Evolutionary conservation across 1,139 yeast genomes (phyloP).

Genomic region (Yamadazyma trypodendri): DNA sequence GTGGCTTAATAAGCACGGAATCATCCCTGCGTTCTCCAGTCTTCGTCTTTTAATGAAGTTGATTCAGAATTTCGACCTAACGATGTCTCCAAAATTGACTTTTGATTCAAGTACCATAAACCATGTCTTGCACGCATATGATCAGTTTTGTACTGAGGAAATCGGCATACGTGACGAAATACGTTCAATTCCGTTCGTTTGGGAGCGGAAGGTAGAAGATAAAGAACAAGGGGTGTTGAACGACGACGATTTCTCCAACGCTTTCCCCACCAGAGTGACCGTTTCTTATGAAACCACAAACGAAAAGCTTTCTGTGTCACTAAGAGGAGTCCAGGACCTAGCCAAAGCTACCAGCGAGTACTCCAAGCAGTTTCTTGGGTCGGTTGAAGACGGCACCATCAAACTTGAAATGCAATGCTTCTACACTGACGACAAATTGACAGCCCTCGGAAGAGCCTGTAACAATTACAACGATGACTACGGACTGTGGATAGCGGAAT

Average conservation of each 20-base stretch:
- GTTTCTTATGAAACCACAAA: slow-evolving; percentile 28
- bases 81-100: background rate
- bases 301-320: slow-evolving; percentile 40
- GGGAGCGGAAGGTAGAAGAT: slow-evolving; percentile 24
- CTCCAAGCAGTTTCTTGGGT: slow-evolving; percentile 11
- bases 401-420: slow-evolving; percentile 45
- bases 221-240: slow-evolving; percentile 29
- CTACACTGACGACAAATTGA: slow-evolving; percentile 54
- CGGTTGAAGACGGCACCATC: slow-evolving; percentile 10
- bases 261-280: slow-evolving; percentile 55
- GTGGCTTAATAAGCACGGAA: slow-evolving; percentile 52
- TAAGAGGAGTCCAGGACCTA: slow-evolving; percentile 40
- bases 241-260: slow-evolving; percentile 49
- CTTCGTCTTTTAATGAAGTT: slow-evolving; percentile 48
- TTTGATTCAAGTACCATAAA: background rate
- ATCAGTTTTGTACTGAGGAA: slow-evolving; percentile 1
- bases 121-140: background rate
- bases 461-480: slow-evolving; percentile 42
- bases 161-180: background rate
- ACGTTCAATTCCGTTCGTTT: background rate
- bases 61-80: slow-evolving; percentile 40
- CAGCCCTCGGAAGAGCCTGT: slow-evolving; percentile 31
- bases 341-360: slow-evolving; percentile 16
- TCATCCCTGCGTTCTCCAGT: slow-evolving; percentile 52
- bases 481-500: slow-evolving; percentile 51